Conservation (phyloP, 352 stramenopile genomes). For the Pelagophyceae sp. region DNA sequence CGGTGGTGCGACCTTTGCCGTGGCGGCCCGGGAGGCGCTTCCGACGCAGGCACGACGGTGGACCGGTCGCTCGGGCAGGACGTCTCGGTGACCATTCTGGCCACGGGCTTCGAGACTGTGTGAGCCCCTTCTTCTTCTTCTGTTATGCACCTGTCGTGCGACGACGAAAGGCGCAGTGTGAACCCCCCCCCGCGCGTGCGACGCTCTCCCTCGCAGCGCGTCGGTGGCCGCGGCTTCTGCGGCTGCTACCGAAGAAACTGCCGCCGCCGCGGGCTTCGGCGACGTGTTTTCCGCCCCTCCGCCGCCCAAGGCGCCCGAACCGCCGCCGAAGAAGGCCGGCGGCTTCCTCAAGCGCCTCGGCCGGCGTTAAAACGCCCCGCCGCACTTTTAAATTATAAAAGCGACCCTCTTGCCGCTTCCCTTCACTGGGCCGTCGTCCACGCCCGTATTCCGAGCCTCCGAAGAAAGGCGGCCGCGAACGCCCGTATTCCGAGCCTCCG, state of each 20-base stretch:
- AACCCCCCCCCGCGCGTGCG: background rate
- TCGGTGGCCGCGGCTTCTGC: background rate
- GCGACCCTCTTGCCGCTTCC: no score
- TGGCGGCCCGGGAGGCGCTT: no score
- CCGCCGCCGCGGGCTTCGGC: background rate
- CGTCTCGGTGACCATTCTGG: conserved; percentile 57
- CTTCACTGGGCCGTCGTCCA: no score
- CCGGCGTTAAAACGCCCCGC: background rate
- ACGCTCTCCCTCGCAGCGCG: background rate
- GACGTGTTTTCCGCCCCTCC: no score
- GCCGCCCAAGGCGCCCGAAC: background rate
- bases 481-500: no score
- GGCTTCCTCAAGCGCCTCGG: conserved; percentile 20
- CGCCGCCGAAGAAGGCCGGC: background rate
- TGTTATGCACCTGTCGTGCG: background rate
- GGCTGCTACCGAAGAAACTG: background rate
- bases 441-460: no score
- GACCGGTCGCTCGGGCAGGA: background rate
- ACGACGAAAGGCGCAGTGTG: background rate
- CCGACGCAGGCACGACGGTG: background rate
- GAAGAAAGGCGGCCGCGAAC: no score
- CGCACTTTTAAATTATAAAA: no score
- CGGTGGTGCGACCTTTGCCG: background rate
- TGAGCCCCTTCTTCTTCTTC: background rate
- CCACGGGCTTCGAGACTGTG: conserved; percentile 54